Evolutionary conservation across 257 asterid species (phyloP).

Genomic region (Jacaranda mimosifolia): DNA sequence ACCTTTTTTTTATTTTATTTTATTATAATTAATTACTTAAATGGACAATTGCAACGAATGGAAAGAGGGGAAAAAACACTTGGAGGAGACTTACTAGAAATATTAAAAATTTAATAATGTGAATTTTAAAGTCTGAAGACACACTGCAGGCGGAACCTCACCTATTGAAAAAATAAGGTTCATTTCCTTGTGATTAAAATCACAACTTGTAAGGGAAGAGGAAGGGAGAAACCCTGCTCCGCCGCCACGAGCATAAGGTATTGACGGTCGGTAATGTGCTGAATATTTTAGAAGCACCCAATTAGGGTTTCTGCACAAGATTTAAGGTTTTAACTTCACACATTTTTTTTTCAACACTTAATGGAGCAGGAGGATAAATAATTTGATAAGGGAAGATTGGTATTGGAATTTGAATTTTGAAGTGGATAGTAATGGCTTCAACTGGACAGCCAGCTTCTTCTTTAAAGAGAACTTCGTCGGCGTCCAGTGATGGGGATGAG

Average conservation of each 20-base stretch:
- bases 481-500: slow-evolving; percentile 82
- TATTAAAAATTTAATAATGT: too few species aligned
- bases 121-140: too few species aligned
- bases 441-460: slow-evolving; percentile 57
- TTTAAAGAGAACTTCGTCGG: slow-evolving; percentile 55
- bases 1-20: too few species aligned
- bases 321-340: slow-evolving; percentile 37
- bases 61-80: too few species aligned
- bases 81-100: too few species aligned
- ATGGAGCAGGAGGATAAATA: slow-evolving; percentile 9
- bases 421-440: slow-evolving; percentile 61
- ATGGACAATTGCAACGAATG: too few species aligned
- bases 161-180: too few species aligned
- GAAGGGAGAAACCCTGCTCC: not conserved
- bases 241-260: not conserved
- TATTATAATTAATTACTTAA: too few species aligned
- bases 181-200: too few species aligned
- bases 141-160: too few species aligned
- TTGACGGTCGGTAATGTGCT: slow-evolving; percentile 10
- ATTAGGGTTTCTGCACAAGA: slow-evolving; percentile 20
- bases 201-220: too few species aligned
- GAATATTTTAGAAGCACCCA: not conserved
- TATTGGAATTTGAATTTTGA: slow-evolving; percentile 11
- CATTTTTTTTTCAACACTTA: not conserved
- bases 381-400: slow-evolving; percentile 12